Evolutionary conservation across 1,139 yeast species (phyloP).

Genomic region (Blastobotrys niveus): DNA sequence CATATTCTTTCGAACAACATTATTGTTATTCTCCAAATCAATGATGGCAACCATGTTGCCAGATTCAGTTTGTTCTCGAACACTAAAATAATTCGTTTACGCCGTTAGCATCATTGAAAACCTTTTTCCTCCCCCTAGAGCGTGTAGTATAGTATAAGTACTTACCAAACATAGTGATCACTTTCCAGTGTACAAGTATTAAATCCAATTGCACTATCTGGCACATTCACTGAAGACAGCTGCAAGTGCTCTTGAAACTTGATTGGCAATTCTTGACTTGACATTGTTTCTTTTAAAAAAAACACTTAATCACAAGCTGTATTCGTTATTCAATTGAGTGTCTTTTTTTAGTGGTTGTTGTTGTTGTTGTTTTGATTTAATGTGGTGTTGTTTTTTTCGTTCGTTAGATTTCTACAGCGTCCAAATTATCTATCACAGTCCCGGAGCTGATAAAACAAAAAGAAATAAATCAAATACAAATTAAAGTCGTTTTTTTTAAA

Average conservation of each 20-base stretch:
- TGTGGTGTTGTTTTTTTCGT: too few relatives aligned
- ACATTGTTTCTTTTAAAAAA: too few relatives aligned
- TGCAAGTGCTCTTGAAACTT: conserved; percentile 93
- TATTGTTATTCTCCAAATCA: conserved; percentile 69
- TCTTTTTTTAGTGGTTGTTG: too few relatives aligned
- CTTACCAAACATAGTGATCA: conserved; percentile 66
- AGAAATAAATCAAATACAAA: too few relatives aligned
- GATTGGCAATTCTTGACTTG: conserved; percentile 66
- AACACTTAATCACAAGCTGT: too few relatives aligned
- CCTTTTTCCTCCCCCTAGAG: background rate
- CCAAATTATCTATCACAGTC: background rate
- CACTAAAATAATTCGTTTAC: conserved; percentile 39
- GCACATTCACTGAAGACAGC: conserved; percentile 78
- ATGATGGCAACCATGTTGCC: conserved; percentile 88
- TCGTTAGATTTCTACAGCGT: background rate
- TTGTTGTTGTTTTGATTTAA: too few relatives aligned
- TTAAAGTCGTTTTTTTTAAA: too few relatives aligned
- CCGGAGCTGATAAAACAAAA: too few relatives aligned
- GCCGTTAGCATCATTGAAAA: background rate
- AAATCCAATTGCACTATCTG: conserved; percentile 80
- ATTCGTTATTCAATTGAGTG: background rate
- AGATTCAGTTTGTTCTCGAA: conserved; percentile 68
- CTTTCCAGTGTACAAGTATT: conserved; percentile 92
- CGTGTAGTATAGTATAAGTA: background rate
- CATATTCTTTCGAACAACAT: conserved; percentile 83